These are phyloP conservation scores for Tricholoma matsutake DNA, from an alignment of 768 basidiomycete genomes.

Conservation along the genomic window DNA sequence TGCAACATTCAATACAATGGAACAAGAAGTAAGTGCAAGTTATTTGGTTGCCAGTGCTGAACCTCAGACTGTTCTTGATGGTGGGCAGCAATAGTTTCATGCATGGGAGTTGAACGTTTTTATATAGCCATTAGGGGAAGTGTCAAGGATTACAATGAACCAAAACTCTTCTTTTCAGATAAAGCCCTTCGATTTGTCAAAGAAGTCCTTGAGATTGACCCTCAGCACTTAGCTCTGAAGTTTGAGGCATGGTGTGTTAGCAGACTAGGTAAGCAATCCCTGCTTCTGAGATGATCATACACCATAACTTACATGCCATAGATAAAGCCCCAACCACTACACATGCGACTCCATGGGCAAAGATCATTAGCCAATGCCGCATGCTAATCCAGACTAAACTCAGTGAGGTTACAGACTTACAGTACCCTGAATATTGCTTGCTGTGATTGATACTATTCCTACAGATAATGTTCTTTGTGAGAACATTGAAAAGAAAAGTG, in stretches of 20 bases:
- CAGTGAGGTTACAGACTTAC: not conserved
- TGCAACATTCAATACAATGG: not conserved
- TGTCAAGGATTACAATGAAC: not conserved
- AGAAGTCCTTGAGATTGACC: not conserved
- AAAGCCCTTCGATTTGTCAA: not conserved
- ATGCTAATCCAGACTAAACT: not conserved
- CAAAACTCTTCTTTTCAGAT: not conserved
- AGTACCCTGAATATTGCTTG: not conserved
- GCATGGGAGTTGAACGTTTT: not conserved
- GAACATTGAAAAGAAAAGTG: not conserved
- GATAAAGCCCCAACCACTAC: not conserved
- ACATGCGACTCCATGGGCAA: not conserved
- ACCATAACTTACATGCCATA: not conserved
- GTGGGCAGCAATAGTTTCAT: not conserved
- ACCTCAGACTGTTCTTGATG: not conserved
- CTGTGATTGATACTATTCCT: not conserved
- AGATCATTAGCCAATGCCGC: not conserved
- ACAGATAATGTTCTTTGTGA: not conserved
- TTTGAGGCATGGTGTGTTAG: not conserved
- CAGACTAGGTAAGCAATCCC: not conserved
- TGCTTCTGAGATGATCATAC: not conserved
- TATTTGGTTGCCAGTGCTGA: not conserved
- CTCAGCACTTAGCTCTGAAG: not conserved
- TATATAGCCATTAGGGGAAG: not conserved
- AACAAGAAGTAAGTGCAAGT: not conserved